phyloP scores from a whole-genome alignment of 75 land plant genomes.

The Pinus albicaulis region DNA sequence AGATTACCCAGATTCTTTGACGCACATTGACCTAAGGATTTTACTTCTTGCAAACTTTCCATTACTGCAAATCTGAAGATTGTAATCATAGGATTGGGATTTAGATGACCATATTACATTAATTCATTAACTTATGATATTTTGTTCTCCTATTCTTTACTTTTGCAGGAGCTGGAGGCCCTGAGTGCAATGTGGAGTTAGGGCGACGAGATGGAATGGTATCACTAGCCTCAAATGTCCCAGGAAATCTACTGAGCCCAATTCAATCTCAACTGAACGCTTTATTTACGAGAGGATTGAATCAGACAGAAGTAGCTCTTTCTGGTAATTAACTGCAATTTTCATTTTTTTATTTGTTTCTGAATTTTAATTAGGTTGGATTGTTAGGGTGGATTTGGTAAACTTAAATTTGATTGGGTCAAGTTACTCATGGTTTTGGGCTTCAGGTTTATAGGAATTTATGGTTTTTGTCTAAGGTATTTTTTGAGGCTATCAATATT shows the following conservation, averaged over 20 bases:
- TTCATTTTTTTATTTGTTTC: neutral
- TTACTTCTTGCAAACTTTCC: neutral
- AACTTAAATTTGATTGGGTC: too few species aligned
- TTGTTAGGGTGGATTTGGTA: too few species aligned
- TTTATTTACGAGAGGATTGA: slow-evolving; percentile 49
- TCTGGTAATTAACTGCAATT: slow-evolving; percentile 14
- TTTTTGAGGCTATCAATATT: too few species aligned
- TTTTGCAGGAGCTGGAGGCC: slow-evolving; percentile 62
- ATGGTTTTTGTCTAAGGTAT: too few species aligned
- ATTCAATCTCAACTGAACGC: slow-evolving; percentile 50
- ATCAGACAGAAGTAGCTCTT: slow-evolving; percentile 64
- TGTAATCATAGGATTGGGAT: too few species aligned
- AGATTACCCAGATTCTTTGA: too few species aligned
- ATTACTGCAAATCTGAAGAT: neutral
- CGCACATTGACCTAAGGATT: too few species aligned
- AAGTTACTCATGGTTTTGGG: too few species aligned
- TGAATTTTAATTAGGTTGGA: neutral
- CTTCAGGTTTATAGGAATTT: too few species aligned
- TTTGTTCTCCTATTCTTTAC: neutral
- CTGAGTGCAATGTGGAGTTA: slow-evolving; percentile 46
- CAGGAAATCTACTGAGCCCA: slow-evolving; percentile 55
- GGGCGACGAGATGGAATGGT: slow-evolving; percentile 69
- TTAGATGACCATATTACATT: too few species aligned
- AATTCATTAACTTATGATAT: neutral
- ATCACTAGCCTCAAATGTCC: slow-evolving; percentile 48